A percentile compares a stretch with the other conserved stretches of the same genome.
phyloP scores from a whole-genome alignment of 1,139 yeast genomes.

The Candida sanyaensis region DNA sequence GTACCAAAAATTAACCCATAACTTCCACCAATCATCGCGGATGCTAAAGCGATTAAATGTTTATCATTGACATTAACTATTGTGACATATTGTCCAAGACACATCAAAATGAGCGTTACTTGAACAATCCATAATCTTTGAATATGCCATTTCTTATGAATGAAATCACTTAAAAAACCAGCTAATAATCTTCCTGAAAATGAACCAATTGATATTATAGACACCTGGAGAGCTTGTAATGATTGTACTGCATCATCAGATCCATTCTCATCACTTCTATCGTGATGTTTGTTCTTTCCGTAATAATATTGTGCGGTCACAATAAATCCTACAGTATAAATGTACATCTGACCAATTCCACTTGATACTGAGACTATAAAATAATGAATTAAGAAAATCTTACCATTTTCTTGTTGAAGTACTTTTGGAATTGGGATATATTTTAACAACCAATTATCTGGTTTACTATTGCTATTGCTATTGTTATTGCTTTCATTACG shows the following conservation, averaged over 20 bases:
- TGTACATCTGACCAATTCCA: conserved; percentile 47
- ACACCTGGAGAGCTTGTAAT: conserved; percentile 48
- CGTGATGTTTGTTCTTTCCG: conserved; percentile 11
- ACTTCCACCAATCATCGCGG: conserved; percentile 37
- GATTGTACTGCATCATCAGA: conserved; percentile 24
- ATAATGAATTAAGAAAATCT: conserved; percentile 34
- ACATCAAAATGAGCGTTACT: conserved; percentile 28
- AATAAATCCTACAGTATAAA: conserved; percentile 46
- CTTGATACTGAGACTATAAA: conserved; percentile 35
- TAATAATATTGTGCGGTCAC: conserved; percentile 42
- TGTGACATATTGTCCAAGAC: conserved; percentile 33
- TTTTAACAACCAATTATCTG: not conserved
- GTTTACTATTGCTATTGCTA: too few species aligned
- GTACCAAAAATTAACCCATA: conserved; percentile 47
- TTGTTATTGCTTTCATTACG: conserved; percentile 2
- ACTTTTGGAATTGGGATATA: conserved; percentile 2
- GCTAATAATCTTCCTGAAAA: conserved; percentile 41
- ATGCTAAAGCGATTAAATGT: conserved; percentile 30
- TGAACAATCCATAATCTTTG: conserved; percentile 45
- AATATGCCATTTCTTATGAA: conserved; percentile 31
- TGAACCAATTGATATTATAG: conserved; percentile 42
- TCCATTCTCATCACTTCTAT: conserved; percentile 10
- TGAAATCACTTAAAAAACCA: conserved; percentile 41
- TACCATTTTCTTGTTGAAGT: conserved; percentile 14
- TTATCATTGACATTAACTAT: conserved; percentile 29